Evolutionary conservation across 495 filamentous ascomycete species (phyloP).

Genomic region (Talaromyces adpressus): DNA sequence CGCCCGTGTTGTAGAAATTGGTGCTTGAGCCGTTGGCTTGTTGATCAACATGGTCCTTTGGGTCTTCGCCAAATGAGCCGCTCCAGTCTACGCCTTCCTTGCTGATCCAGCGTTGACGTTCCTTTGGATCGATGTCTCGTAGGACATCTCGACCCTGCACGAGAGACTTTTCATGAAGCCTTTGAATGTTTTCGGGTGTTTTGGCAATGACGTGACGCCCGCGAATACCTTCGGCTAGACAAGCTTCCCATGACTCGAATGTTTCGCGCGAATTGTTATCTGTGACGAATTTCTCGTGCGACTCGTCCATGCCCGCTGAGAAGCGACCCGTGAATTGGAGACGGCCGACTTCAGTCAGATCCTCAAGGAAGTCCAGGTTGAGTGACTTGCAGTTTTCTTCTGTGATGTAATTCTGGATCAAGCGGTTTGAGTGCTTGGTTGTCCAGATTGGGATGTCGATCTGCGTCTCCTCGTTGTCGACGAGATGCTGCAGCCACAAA

Average conservation of each 20-base stretch:
- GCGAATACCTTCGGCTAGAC: conserved; percentile 76
- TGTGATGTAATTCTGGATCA: conserved; percentile 89
- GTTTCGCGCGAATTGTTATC: conserved; percentile 90
- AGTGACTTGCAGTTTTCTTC: conserved; percentile 54
- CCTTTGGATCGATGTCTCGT: conserved; percentile 56
- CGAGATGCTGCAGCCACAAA: conserved; percentile 78
- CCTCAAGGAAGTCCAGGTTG: conserved; percentile 56
- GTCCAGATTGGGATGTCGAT: conserved; percentile 85
- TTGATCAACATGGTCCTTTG: conserved; percentile 44
- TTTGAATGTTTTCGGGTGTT: conserved; percentile 56
- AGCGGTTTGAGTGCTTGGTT: conserved; percentile 60
- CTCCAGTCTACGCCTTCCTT: conserved; percentile 82
- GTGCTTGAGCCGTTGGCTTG: not conserved
- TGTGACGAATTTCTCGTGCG: conserved; percentile 73
- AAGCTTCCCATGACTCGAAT: conserved; percentile 90
- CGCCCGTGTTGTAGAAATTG: not conserved
- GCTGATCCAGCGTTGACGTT: conserved; percentile 70
- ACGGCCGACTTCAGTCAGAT: conserved; percentile 72
- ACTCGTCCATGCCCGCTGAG: conserved; percentile 83
- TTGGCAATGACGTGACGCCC: conserved; percentile 56
- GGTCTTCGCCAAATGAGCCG: conserved; percentile 72
- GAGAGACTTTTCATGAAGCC: conserved; percentile 73
- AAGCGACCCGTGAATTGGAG: conserved; percentile 73
- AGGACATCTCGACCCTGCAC: conserved; percentile 74
- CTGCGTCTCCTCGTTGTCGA: conserved; percentile 66